Conservation (phyloP, 1,284 basidiomycete species). For the Athelia sp. region DNA sequence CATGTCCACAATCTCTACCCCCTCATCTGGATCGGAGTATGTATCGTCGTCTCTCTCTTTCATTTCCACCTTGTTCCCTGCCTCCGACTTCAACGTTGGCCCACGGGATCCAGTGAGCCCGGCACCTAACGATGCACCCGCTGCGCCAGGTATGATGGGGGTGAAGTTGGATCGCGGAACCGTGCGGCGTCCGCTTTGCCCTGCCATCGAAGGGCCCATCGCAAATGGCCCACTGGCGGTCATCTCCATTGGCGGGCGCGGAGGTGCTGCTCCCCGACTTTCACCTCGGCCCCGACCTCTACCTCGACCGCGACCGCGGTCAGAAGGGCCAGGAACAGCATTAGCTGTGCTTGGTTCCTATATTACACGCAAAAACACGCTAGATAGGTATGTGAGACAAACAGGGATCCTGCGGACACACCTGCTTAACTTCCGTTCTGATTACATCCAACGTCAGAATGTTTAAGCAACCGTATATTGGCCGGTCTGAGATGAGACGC, state of each 20-base stretch:
- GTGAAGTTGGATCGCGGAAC: constrained; percentile 52
- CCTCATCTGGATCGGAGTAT: constrained; percentile 88
- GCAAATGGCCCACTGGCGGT: constrained; percentile 81
- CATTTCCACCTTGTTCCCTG: constrained; percentile 20
- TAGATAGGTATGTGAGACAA: background rate
- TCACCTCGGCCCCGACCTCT: constrained; percentile 41
- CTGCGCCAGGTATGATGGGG: constrained; percentile 32
- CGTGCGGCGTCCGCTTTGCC: constrained; percentile 44
- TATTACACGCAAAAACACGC: background rate
- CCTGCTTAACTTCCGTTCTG: constrained; percentile 34
- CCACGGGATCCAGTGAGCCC: constrained; percentile 39
- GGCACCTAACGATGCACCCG: constrained; percentile 38
- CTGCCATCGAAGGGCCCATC: constrained; percentile 70
- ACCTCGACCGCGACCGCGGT: constrained; percentile 44
- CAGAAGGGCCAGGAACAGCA: constrained; percentile 25
- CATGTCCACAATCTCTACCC: constrained; percentile 86
- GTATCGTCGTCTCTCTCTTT: constrained; percentile 37
- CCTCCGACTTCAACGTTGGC: constrained; percentile 31
- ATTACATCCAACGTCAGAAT: background rate
- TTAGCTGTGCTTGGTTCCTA: constrained; percentile 52
- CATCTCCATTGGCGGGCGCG: constrained; percentile 58
- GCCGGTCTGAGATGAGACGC: constrained; percentile 26
- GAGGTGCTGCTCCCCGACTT: constrained; percentile 39
- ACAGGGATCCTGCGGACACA: constrained; percentile 19
- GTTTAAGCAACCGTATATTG: background rate